Conservation (phyloP, 306 rosid species). For the Amphicarpaea edgeworthii region DNA sequence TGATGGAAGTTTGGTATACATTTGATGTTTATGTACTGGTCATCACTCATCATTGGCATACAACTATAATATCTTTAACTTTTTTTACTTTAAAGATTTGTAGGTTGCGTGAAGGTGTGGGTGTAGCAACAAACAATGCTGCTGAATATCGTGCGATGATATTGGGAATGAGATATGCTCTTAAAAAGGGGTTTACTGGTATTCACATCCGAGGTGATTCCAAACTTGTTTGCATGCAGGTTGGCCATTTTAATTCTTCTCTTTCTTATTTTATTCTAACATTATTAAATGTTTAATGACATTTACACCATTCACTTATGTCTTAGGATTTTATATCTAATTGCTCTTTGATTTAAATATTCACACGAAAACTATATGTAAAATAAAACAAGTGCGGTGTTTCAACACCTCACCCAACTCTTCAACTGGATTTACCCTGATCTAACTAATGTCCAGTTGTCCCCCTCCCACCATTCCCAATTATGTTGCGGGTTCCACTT, state of each 20-base stretch:
- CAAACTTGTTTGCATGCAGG: slow-evolving; percentile 98
- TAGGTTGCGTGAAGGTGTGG: slow-evolving; percentile 87
- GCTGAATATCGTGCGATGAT: slow-evolving; percentile 95
- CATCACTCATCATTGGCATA: slow-evolving; percentile 35
- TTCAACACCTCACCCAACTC: background rate
- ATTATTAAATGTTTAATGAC: background rate
- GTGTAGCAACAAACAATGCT: slow-evolving; percentile 79
- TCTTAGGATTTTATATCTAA: slow-evolving; percentile 27
- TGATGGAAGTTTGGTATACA: slow-evolving; percentile 80
- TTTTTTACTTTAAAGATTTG: slow-evolving; percentile 65
- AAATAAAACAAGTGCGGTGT: background rate
- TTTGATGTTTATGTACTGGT: slow-evolving; percentile 37
- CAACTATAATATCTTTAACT: slow-evolving; percentile 41
- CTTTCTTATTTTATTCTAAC: slow-evolving; percentile 1
- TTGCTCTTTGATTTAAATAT: background rate
- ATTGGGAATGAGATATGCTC: slow-evolving; percentile 88
- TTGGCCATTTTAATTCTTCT: slow-evolving; percentile 46
- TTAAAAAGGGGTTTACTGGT: slow-evolving; percentile 73
- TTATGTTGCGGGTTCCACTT: too few relatives aligned
- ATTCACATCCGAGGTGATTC: slow-evolving; percentile 84
- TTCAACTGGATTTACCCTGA: too few relatives aligned
- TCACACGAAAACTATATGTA: background rate
- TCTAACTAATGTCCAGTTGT: too few relatives aligned
- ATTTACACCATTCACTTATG: slow-evolving; percentile 17
- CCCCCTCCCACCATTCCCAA: too few relatives aligned